A percentile compares a stretch with the other conserved stretches of the same genome.
phyloP scores from a whole-genome alignment of 345 rosid genomes.

The Linum tenue region DNA sequence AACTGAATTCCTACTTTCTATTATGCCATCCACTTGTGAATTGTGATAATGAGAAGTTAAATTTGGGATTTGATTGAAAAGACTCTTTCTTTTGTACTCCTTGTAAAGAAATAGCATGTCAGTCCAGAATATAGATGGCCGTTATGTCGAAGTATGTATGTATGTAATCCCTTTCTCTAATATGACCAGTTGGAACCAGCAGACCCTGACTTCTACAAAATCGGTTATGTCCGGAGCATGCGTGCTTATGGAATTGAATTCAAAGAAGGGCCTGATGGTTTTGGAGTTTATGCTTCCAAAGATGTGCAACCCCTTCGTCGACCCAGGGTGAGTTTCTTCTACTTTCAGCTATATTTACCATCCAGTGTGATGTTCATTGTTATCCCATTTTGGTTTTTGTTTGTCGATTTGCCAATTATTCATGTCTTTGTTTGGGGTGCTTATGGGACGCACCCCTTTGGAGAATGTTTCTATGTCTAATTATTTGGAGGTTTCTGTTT shows the following conservation, averaged over 20 bases:
- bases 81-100: neutral
- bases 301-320: conserved; percentile 80
- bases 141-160: too few species aligned
- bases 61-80: neutral
- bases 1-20: neutral
- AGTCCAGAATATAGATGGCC: too few species aligned
- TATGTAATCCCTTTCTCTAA: neutral
- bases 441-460: neutral
- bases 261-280: conserved; percentile 85
- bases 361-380: too few species aligned
- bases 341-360: neutral
- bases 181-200: conserved; percentile 47
- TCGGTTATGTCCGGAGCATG: conserved; percentile 72
- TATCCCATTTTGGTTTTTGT: neutral
- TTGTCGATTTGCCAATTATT: neutral
- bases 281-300: conserved; percentile 85
- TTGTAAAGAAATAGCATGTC: too few species aligned
- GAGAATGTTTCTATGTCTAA: neutral
- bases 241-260: conserved; percentile 88
- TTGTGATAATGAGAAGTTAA: neutral
- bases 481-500: conserved; percentile 8
- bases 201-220: conserved; percentile 92
- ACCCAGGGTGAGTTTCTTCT: conserved; percentile 54
- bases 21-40: too few species aligned
- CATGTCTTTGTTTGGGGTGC: neutral